Evolutionary conservation across 163 green algal species (phyloP).

Genomic region (Scenedesmus sp.): DNA sequence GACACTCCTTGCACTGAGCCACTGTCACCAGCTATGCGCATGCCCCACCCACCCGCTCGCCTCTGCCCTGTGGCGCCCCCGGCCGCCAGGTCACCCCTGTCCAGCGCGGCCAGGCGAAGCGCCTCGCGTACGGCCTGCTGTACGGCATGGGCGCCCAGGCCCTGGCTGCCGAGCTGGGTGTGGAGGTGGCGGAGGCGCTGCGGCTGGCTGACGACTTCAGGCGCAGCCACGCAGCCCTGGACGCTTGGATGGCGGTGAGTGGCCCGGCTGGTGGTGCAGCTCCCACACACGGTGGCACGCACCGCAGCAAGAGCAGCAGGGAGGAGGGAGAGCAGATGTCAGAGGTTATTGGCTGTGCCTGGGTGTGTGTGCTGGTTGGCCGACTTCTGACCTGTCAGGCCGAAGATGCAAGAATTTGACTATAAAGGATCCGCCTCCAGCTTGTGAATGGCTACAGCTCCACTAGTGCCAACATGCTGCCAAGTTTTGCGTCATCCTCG

Average conservation of each 20-base stretch:
- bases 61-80: background rate
- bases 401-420: too few relatives aligned
- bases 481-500: too few relatives aligned
- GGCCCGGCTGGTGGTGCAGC: background rate
- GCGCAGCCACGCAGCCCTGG: constrained; percentile 53
- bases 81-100: constrained; percentile 72
- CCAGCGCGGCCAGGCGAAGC: constrained; percentile 80
- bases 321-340: too few relatives aligned
- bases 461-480: too few relatives aligned
- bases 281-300: background rate
- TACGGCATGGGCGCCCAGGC: constrained; percentile 87
- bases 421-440: too few relatives aligned
- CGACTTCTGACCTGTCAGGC: too few relatives aligned
- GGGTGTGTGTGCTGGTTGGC: background rate
- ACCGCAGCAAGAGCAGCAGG: background rate
- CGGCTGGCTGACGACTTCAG: constrained; percentile 66
- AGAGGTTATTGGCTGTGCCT: background rate
- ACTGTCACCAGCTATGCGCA: too few relatives aligned
- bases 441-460: too few relatives aligned
- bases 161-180: constrained; percentile 74
- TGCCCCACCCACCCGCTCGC: background rate
- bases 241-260: constrained; percentile 52
- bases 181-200: constrained; percentile 57
- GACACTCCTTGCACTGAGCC: too few relatives aligned
- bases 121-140: constrained; percentile 87